A percentile compares a stretch with the other conserved stretches of the same genome.
Evolutionary conservation across 2,329 filamentous ascomycete genomes (phyloP).

Genomic region (Epichloe festucae): DNA sequence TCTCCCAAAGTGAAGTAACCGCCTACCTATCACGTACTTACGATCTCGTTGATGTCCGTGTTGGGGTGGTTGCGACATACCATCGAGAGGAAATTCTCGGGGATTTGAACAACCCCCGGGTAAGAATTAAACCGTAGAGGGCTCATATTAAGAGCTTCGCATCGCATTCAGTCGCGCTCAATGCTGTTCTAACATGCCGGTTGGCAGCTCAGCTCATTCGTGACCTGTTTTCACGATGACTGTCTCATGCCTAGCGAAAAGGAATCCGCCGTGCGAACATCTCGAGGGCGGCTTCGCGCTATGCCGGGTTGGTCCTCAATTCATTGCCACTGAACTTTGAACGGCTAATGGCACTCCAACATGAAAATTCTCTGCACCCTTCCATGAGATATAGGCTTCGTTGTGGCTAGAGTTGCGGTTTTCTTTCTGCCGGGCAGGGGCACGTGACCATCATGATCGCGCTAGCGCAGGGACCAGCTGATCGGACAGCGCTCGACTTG

Average conservation of each 20-base stretch:
- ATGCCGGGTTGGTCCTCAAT: too few relatives aligned
- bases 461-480: conserved; percentile 2
- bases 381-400: conserved; percentile 2
- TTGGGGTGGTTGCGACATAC: conserved; percentile 37
- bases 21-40: conserved; percentile 30
- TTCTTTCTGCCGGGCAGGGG: background rate
- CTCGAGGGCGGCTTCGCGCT: too few relatives aligned
- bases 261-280: too few relatives aligned
- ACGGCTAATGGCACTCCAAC: too few relatives aligned
- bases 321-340: too few relatives aligned
- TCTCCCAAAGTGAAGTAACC: conserved; percentile 34
- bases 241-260: too few relatives aligned
- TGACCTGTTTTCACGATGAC: too few relatives aligned
- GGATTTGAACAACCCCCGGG: background rate
- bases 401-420: conserved; percentile 3
- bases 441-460: background rate
- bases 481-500: background rate
- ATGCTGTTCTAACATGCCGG: too few relatives aligned
- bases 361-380: too few relatives aligned
- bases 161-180: too few relatives aligned
- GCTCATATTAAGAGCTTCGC: background rate
- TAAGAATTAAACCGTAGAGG: background rate
- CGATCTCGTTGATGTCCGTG: conserved; percentile 32
- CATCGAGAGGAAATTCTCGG: background rate
- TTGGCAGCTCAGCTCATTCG: too few relatives aligned